These are phyloP conservation scores for Lolium perenne DNA, from an alignment of 176 grass and related monocot genomes.

Conservation along the genomic window DNA sequence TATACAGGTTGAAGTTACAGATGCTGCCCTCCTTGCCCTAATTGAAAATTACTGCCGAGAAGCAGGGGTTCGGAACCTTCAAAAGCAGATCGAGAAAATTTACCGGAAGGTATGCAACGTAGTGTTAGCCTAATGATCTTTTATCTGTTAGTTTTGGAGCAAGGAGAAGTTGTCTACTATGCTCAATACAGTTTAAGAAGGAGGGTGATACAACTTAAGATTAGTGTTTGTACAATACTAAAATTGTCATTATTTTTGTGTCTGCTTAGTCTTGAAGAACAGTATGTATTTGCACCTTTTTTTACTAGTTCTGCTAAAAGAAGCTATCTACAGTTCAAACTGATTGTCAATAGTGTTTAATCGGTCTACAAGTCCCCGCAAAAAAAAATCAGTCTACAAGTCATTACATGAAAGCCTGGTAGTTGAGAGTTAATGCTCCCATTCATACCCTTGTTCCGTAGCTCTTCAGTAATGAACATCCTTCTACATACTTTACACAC, in stretches of 20 bases:
- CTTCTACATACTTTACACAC: slow-evolving; percentile 30
- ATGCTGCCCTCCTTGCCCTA: slow-evolving; percentile 88
- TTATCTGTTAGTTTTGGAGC: slow-evolving; percentile 24
- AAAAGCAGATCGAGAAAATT: slow-evolving; percentile 99
- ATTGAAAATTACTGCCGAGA: slow-evolving; percentile 98
- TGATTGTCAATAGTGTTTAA: slow-evolving; percentile 16
- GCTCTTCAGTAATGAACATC: slow-evolving; percentile 15
- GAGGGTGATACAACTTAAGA: neutral
- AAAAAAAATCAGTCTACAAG: slow-evolving; percentile 30
- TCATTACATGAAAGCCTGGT: slow-evolving; percentile 26
- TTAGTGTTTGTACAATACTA: slow-evolving; percentile 29
- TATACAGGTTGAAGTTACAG: slow-evolving; percentile 94
- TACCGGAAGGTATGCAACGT: slow-evolving; percentile 80
- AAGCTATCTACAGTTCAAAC: neutral
- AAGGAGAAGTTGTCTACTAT: slow-evolving; percentile 28
- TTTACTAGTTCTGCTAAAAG: slow-evolving; percentile 17
- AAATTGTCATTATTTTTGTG: slow-evolving; percentile 6
- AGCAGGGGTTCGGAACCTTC: slow-evolving; percentile 98
- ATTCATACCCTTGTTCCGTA: slow-evolving; percentile 1
- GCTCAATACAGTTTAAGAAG: neutral
- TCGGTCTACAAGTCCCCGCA: no score
- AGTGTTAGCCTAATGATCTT: slow-evolving; percentile 42
- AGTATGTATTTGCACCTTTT: neutral
- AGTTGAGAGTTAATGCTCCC: slow-evolving; percentile 16
- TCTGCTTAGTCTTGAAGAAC: neutral